Percentiles rank a stretch among this genome's conserved stretches.
Evolutionary conservation across 108 stramenopile species (phyloP).

Genomic region (Cyclotella cryptica): DNA sequence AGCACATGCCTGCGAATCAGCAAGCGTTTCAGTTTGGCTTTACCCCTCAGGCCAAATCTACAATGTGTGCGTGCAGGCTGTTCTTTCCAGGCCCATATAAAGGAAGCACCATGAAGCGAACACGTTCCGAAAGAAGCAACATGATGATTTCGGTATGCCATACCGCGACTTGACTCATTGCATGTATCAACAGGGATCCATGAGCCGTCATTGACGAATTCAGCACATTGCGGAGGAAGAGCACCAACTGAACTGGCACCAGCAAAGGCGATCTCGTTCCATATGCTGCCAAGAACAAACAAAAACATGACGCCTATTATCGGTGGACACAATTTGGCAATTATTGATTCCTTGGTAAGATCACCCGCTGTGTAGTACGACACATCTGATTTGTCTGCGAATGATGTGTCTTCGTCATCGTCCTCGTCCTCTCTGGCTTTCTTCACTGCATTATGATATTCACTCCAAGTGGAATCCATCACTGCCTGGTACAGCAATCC

Average conservation of each 20-base stretch:
- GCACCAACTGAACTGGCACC: conserved; percentile 66
- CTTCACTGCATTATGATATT: conserved; percentile 36
- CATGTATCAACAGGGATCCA: conserved; percentile 86
- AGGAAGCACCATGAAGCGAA: conserved; percentile 43
- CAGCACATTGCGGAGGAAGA: conserved; percentile 67
- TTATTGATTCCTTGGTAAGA: conserved; percentile 19
- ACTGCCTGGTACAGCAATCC: conserved; percentile 59
- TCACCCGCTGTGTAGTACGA: conserved; percentile 16
- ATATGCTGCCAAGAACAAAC: conserved; percentile 55
- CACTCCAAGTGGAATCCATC: conserved; percentile 57
- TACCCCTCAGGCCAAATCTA: conserved; percentile 72
- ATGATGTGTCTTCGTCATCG: conserved; percentile 16
- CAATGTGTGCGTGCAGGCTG: conserved; percentile 61
- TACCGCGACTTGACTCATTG: conserved; percentile 74
- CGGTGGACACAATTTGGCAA: conserved; percentile 32
- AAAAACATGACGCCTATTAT: conserved; percentile 59
- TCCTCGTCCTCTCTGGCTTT: conserved; percentile 14
- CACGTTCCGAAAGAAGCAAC: conserved; percentile 71
- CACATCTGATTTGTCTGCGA: conserved; percentile 27
- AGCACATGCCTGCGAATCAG: conserved; percentile 62
- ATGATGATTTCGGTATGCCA: conserved; percentile 67
- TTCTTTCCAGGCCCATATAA: conserved; percentile 78
- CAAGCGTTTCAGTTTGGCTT: conserved; percentile 55
- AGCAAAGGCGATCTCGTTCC: conserved; percentile 66
- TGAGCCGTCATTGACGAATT: conserved; percentile 67